Base-by-base conservation (phyloP, 148 eudicot genomes). In the Polygonum aviculare region DNA sequence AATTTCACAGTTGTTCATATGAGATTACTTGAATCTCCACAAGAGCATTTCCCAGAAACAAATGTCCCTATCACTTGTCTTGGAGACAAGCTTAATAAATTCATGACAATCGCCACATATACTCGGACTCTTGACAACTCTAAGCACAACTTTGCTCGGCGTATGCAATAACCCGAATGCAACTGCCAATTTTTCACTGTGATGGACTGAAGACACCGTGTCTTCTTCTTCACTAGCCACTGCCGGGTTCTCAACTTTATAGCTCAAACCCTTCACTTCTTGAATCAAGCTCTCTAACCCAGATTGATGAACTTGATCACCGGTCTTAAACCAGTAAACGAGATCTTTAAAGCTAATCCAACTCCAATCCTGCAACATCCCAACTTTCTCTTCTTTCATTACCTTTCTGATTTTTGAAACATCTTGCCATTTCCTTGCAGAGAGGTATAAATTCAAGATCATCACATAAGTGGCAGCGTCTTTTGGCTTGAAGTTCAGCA, bases 111-210 rank as follows among this genome's bases (percentile, higher is more conserved):
- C 89, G 18, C 85, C 82, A 70, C 92, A 90, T 85, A 90, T 88
- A 78, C 89, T 78, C 33, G 78, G 80, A 74, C 85, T 88, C 88
- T 90, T 90, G 10, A 79, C 79, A 49, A 90, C 85, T 8, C 90
- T 83, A 41, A 90, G 18, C 4, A 83, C 77, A 11, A 74, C 67
- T 39, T 47, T 21, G n/a, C 82, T 77, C 33, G 83, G 81, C 15
- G 86, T 82, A 48, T 88, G 77, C 71, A 90, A 76, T 78, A 90
- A 76, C 33, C 90, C 95, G 50, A 84, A 90, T 8, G 88, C 87
- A 79, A 90, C 81, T 21, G 95, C 95, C 75, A 87, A 67, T 80
- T 84, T 86, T 79, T 90, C 95, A 55, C 95, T 90, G 82, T 90
- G 92, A 82, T 75, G 78, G 22, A 19, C 48, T 4, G 76, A 54